phyloP scores from a whole-genome alignment of 208 protist species.

The Entamoeba invadens region DNA sequence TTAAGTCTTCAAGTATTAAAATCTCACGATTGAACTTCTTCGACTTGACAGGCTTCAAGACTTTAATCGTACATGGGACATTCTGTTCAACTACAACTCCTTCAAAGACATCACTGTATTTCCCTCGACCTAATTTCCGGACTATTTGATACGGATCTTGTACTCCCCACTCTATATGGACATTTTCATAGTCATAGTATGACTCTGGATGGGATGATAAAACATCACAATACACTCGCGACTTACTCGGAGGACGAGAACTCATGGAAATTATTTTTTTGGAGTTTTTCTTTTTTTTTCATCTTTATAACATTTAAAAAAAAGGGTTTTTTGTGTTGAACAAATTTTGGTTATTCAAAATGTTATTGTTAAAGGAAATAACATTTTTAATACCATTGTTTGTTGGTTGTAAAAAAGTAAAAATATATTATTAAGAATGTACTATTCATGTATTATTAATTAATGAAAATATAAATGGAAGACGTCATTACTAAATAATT shows the following conservation, averaged over 20 bases:
- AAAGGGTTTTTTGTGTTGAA: not conserved
- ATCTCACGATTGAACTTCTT: constrained; percentile 87
- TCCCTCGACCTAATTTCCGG: constrained; percentile 63
- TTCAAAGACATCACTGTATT: constrained; percentile 98
- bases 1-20: constrained; percentile 89
- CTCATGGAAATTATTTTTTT: not conserved
- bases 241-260: not conserved
- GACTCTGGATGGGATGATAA: not conserved
- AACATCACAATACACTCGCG: not conserved
- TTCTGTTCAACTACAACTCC: constrained; percentile 61
- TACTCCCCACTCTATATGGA: constrained; percentile 1
- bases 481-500: not conserved
- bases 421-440: not conserved
- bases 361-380: not conserved
- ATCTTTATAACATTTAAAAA: not conserved
- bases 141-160: constrained; percentile 21
- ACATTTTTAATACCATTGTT: not conserved
- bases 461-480: not conserved
- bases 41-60: constrained; percentile 82
- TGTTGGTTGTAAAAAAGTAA: not conserved
- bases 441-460: not conserved
- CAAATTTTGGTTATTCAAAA: not conserved
- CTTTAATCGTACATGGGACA: constrained; percentile 79
- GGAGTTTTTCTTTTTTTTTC: not conserved
- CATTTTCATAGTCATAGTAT: constrained; percentile 30